phyloP scores from a whole-genome alignment of 169 alveolate genomes.

The Plasmodium vinckei region DNA sequence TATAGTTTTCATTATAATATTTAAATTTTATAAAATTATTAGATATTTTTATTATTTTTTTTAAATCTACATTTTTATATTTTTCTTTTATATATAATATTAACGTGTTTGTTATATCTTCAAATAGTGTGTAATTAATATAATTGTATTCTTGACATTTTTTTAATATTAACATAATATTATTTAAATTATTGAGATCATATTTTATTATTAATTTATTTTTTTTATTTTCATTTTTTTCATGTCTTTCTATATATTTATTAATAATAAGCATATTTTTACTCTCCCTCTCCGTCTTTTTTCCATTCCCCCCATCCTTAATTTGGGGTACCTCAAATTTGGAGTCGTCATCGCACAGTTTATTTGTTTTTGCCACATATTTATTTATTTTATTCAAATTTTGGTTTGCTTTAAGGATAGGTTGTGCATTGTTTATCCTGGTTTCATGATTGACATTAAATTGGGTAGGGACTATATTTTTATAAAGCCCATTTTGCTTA shows the following conservation, averaged over 20 bases:
- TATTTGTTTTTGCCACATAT: background rate
- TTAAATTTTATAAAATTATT: slow-evolving; percentile 25
- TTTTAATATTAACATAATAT: slow-evolving; percentile 9
- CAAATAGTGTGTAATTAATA: slow-evolving; percentile 7
- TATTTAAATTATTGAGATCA: slow-evolving; percentile 4
- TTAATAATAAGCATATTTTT: slow-evolving; percentile 3
- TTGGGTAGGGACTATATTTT: background rate
- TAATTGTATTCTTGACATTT: slow-evolving; percentile 55
- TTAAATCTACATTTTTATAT: slow-evolving; percentile 5
- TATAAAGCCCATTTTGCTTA: background rate
- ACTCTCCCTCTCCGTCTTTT: background rate
- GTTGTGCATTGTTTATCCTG: background rate
- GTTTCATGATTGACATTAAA: background rate
- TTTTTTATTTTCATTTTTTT: slow-evolving; percentile 23
- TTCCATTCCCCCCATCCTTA: too few relatives aligned
- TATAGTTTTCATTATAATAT: slow-evolving; percentile 19
- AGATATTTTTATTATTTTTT: slow-evolving; percentile 5
- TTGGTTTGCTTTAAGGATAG: background rate
- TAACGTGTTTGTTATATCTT: background rate
- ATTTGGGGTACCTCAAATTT: too few relatives aligned
- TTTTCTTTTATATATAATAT: background rate
- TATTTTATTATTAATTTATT: slow-evolving; percentile 25
- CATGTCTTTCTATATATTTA: slow-evolving; percentile 10
- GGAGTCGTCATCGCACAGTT: background rate
- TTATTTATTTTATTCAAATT: background rate